phyloP scores from a whole-genome alignment of 305 asterid genomes.

The Fraxinus albicans region DNA sequence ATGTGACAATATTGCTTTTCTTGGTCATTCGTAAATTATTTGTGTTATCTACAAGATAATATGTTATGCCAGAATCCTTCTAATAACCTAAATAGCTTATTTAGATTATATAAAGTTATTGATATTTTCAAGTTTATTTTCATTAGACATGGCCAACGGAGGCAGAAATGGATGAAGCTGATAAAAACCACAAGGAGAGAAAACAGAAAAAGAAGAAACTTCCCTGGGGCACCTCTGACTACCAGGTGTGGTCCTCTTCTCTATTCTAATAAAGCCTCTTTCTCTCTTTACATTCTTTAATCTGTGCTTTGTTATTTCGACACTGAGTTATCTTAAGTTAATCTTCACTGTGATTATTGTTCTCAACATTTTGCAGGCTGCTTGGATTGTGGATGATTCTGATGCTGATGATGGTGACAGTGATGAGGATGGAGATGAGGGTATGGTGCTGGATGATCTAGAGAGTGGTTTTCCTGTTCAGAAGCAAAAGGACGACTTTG shows the following conservation, averaged over 20 bases:
- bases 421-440: conserved; percentile 70
- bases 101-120: conserved; percentile 9
- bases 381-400: conserved; percentile 91
- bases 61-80: neutral
- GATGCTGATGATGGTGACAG: conserved; percentile 60
- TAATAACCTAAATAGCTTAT: conserved; percentile 1
- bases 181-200: conserved; percentile 44
- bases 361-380: conserved; percentile 61
- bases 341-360: conserved; percentile 7
- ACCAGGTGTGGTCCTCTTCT: conserved; percentile 57
- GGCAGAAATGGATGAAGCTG: conserved; percentile 96
- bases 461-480: conserved; percentile 47
- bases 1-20: neutral
- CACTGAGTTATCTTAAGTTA: neutral
- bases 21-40: neutral
- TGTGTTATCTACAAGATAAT: neutral
- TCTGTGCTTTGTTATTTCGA: neutral
- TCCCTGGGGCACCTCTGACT: conserved; percentile 85
- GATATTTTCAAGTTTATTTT: conserved; percentile 3
- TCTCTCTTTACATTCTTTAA: neutral
- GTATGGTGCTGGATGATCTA: conserved; percentile 75
- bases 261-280: conserved; percentile 13
- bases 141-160: conserved; percentile 98
- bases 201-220: conserved; percentile 61
- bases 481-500: conserved; percentile 47